Base-by-base conservation (phyloP, 2,329 filamentous ascomycete genomes). In the Diaporthe australafricana region DNA sequence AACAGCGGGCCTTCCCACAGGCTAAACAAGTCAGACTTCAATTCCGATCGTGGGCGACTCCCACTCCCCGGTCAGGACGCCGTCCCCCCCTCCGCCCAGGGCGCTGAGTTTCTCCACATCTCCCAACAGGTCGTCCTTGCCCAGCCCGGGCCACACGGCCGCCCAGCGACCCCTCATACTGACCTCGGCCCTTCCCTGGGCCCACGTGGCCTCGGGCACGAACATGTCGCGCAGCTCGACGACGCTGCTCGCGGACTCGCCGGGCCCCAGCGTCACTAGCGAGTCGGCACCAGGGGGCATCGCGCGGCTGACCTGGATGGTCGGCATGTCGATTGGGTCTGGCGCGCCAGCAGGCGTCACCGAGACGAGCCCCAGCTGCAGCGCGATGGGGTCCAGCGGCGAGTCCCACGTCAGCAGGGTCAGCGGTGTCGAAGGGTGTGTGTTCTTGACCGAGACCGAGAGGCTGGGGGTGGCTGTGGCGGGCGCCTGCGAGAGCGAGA, bases 351-450 rank as follows among this genome's bases (percentile, higher is more conserved):
- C 78, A 5, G 81, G 81, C 3, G 79, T 83, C 74, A 87, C 80
- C 42, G 78, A 77, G 11, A 86, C 63, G n/a, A 84, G 77, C 9
- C 85, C 85, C 5, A 86, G 78, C 70, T 82, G 79, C 57, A 85
- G 72, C 0, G 82, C 84, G 20, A 84, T 65, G 0, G 80, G 78
- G 73, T 87, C 85, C n/a, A 87, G 79, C n/a, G 85, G 85, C 0
- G 84, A 84, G 62, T 82, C 78, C 79, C 85, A 87, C 5, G 75
- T 77, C 40, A 87, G 80, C 25, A 87, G 73, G 1, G 83, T 86
- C 68, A 86, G 77, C 1, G 83, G 76, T 6, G 75, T 70, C 7
- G 78, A 74, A 70, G 82, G 79, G 14, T 78, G 38, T 45, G 56
- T 80, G 77, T 87, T 86, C 62, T 79, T 83, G 50, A 86, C 81